phyloP scores from a whole-genome alignment of 345 rosid species.

The Dovyalis caffra region DNA sequence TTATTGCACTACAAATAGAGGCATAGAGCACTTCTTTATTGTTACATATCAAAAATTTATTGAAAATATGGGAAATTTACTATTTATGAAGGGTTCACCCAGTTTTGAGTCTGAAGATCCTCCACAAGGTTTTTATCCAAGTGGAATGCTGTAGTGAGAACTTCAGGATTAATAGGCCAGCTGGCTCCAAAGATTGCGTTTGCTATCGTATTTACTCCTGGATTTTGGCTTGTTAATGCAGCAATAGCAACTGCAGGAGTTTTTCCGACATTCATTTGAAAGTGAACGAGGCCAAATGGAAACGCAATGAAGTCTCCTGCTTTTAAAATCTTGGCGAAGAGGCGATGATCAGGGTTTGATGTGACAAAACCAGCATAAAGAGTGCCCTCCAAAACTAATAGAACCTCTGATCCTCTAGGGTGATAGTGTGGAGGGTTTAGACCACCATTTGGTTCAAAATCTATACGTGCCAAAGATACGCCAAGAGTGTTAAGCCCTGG shows the following conservation, averaged over 20 bases:
- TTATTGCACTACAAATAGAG: neutral
- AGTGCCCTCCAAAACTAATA: neutral
- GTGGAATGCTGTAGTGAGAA: constrained; percentile 19
- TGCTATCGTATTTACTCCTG: constrained; percentile 14
- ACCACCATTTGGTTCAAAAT: constrained; percentile 17
- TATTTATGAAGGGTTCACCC: constrained; percentile 1
- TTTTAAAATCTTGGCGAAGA: constrained; percentile 8
- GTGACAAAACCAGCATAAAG: constrained; percentile 17
- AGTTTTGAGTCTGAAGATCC: neutral
- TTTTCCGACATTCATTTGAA: constrained; percentile 10
- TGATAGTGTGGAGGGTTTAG: constrained; percentile 23
- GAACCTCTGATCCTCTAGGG: constrained; percentile 21
- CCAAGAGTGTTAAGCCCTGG: constrained; percentile 19
- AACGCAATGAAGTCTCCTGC: constrained; percentile 22
- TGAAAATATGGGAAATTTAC: neutral
- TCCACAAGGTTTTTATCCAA: constrained; percentile 5
- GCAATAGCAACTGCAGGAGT: constrained; percentile 15
- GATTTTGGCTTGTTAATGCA: constrained; percentile 21
- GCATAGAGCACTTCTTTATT: neutral
- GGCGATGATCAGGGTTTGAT: constrained; percentile 11
- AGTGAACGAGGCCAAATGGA: constrained; percentile 19
- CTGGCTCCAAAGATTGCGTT: constrained; percentile 10
- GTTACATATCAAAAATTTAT: neutral
- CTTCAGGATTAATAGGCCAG: constrained; percentile 7
- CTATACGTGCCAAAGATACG: constrained; percentile 11